Evolutionary conservation across 345 rosid species (phyloP), one percentile per base, ranked within the genome.

Genomic region (Populus alba): DNA sequence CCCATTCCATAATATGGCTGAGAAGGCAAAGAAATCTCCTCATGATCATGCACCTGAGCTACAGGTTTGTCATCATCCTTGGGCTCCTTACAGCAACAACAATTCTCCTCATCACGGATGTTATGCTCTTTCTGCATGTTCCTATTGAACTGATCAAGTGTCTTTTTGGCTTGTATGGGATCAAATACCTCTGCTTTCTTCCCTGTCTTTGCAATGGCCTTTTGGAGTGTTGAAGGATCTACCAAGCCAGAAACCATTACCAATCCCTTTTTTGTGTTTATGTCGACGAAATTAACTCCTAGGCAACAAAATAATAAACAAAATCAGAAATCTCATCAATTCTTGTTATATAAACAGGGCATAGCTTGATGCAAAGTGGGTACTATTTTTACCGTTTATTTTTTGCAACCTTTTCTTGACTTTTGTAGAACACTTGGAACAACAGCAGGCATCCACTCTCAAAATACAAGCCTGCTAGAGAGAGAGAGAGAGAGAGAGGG

Each of bases 231-330:
- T 8, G 72, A 4, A 10, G 85, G 79, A 45, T 77, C 78, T 29
- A 74, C 66, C 3, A 43, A 22, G 39, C 85, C 83, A 18, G 63
- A n/a, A 74, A 85, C 66, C 7, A 16, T 43, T 11, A 79, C 70
- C 70, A 76, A 22, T 20, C 81, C 83, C 12, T 53, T 61, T 43
- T 55, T 55, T 57, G 69, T 27, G 29, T 79, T 76, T 39, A 79
- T 79, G 71, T 70, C 39, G 22, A 77, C 68, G 17, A 31, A 69
- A n/a, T 29, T 31, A 29, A 81, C 83, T 55, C 85, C 85, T 84
- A 47, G 0, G 17, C 41, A 35, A 45, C 29, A 66, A 31, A n/a
- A 55, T 23, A 47, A 8, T 4, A 37, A 59, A 22, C 29, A 23
- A 37, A 3, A 8, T 16, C 6, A n/a, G 70, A 41, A 12, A 17